Conservation (phyloP, 805 yeast genomes). For the Deakozyma indianensis region DNA sequence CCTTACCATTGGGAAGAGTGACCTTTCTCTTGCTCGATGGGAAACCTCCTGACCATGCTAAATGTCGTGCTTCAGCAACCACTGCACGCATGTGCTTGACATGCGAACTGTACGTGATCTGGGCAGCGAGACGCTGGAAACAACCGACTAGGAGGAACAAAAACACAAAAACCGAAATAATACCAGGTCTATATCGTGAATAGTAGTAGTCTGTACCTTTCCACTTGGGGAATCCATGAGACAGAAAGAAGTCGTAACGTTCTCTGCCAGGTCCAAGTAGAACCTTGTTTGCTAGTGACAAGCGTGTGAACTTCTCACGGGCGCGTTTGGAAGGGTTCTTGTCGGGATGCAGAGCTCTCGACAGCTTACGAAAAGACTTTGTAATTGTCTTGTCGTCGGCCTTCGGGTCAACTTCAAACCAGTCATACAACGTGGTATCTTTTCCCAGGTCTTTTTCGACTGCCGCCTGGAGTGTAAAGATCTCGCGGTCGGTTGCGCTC, state of each 20-base stretch:
- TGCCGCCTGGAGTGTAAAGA: slow-evolving; percentile 57
- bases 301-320: slow-evolving; percentile 59
- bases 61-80: slow-evolving; percentile 18
- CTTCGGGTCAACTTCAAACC: slow-evolving; percentile 24
- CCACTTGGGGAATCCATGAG: slow-evolving; percentile 77
- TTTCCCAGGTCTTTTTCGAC: slow-evolving; percentile 48
- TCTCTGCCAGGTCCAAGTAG: slow-evolving; percentile 46
- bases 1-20: slow-evolving; percentile 15
- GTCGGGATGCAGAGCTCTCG: slow-evolving; percentile 77
- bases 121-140: slow-evolving; percentile 45
- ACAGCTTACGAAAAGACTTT: slow-evolving; percentile 44
- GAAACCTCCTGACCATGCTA: slow-evolving; percentile 19
- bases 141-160: slow-evolving; percentile 36
- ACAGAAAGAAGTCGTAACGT: slow-evolving; percentile 72
- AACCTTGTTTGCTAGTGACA: slow-evolving; percentile 63
- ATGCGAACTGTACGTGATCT: slow-evolving; percentile 41
- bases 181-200: slow-evolving; percentile 53
- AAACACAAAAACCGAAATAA: slow-evolving; percentile 34
- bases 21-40: slow-evolving; percentile 16
- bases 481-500: slow-evolving; percentile 62
- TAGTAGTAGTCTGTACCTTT: slow-evolving; percentile 53
- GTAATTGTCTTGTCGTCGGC: slow-evolving; percentile 18
- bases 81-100: slow-evolving; percentile 32
- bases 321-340: slow-evolving; percentile 39
- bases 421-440: slow-evolving; percentile 51